phyloP scores from a whole-genome alignment of 2,329 filamentous ascomycete species.

The Paecilomyces dactylethromorphus region DNA sequence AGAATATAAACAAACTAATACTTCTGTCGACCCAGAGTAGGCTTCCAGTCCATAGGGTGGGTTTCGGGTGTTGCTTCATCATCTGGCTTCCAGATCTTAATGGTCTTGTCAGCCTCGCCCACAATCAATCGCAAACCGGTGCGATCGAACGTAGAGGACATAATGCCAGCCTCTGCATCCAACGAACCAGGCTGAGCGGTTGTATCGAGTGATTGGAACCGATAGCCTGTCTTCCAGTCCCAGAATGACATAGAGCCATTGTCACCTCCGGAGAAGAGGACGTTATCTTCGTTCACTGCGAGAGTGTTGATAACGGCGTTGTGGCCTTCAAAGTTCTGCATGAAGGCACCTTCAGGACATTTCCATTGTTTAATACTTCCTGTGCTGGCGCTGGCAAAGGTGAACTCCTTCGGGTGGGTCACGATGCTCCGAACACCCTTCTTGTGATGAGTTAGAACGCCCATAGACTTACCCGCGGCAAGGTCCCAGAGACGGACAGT shows the following conservation, averaged over 20 bases:
- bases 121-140: conserved; percentile 86
- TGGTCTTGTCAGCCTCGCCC: conserved; percentile 95
- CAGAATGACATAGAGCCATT: conserved; percentile 97
- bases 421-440: conserved; percentile 85
- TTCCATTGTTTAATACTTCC: conserved; percentile 99
- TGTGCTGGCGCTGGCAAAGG: conserved; percentile 87
- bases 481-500: conserved; percentile 93
- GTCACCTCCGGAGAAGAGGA: conserved; percentile 89
- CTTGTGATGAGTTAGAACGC: conserved; percentile 95
- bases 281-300: conserved; percentile 88
- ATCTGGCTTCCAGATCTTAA: conserved; percentile 96
- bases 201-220: conserved; percentile 84
- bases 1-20: conserved; percentile 43
- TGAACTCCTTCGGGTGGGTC: conserved; percentile 86
- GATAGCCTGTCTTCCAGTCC: conserved; percentile 96
- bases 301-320: conserved; percentile 95
- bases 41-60: conserved; percentile 89
- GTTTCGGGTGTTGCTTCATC: conserved; percentile 84
- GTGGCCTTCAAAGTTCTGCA: conserved; percentile 98
- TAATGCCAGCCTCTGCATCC: conserved; percentile 89
- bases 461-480: conserved; percentile 92
- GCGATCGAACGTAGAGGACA: conserved; percentile 86
- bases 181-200: conserved; percentile 90
- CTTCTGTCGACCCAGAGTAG: conserved; percentile 69
- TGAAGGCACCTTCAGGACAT: conserved; percentile 93